Percentiles rank a stretch among this genome's conserved stretches.
These are phyloP conservation scores for Epichloe typhina DNA, from an alignment of 2,329 filamentous ascomycete species.

Conservation along the genomic window DNA sequence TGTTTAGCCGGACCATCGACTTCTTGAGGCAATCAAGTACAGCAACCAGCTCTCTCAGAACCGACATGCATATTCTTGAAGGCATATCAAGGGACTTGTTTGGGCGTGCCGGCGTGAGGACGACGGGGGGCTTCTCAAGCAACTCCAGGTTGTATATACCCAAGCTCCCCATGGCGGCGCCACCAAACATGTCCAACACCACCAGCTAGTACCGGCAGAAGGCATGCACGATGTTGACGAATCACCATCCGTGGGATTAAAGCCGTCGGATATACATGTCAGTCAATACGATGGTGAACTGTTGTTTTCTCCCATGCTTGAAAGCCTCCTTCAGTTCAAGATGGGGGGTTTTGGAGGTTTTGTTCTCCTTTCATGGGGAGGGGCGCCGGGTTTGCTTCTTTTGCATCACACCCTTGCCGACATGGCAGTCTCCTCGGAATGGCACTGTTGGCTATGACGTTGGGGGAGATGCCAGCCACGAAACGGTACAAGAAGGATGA, in stretches of 20 bases:
- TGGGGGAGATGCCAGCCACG: too few species aligned
- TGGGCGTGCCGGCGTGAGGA: slow-evolving; percentile 13
- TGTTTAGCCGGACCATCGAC: slow-evolving; percentile 61
- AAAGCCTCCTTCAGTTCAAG: not conserved
- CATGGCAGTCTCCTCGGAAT: too few species aligned
- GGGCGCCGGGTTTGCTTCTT: not conserved
- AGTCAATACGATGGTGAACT: not conserved
- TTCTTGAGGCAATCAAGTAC: slow-evolving; percentile 60
- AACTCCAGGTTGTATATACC: slow-evolving; percentile 17
- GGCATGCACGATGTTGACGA: too few species aligned
- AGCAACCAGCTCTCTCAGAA: slow-evolving; percentile 60
- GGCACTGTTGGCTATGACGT: not conserved
- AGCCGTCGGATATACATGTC: not conserved
- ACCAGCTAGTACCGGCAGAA: not conserved
- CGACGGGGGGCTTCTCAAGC: slow-evolving; percentile 30
- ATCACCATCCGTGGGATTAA: too few species aligned
- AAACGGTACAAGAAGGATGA: too few species aligned
- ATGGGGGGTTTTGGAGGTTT: not conserved
- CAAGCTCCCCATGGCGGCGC: slow-evolving; percentile 9
- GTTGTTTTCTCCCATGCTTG: not conserved
- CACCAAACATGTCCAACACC: slow-evolving; percentile 3
- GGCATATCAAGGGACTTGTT: slow-evolving; percentile 37
- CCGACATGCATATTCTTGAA: slow-evolving; percentile 63
- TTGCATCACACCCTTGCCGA: not conserved
- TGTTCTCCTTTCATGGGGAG: not conserved